phyloP scores from a whole-genome alignment of 345 rosid genomes.

The Populus tremula region DNA sequence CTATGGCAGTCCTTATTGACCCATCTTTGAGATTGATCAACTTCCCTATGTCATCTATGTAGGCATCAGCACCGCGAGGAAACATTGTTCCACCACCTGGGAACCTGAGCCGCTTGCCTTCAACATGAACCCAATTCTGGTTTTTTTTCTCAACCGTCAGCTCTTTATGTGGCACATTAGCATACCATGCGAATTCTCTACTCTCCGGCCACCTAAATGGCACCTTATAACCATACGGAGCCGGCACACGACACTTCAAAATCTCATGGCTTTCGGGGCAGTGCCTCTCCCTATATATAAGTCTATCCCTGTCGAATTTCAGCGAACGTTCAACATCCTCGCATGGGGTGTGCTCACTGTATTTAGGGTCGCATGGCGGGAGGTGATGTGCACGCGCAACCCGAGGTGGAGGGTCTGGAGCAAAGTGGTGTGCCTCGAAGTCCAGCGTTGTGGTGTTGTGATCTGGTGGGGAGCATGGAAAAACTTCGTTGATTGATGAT shows the following conservation, averaged over 20 bases:
- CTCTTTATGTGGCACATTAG: conserved; percentile 86
- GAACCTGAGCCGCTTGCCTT: conserved; percentile 65
- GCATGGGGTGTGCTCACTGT: conserved; percentile 73
- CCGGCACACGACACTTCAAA: conserved; percentile 67
- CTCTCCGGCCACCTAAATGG: conserved; percentile 93
- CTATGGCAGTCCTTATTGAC: conserved; percentile 81
- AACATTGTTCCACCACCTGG: conserved; percentile 99
- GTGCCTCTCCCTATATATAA: conserved; percentile 79
- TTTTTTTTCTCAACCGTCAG: conserved; percentile 78
- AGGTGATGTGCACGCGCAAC: conserved; percentile 40
- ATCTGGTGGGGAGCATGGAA: neutral
- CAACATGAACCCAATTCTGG: conserved; percentile 81
- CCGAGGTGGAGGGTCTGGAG: conserved; percentile 40
- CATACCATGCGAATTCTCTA: conserved; percentile 77
- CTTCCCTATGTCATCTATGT: conserved; percentile 71
- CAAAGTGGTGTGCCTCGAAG: conserved; percentile 55
- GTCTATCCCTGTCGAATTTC: conserved; percentile 46
- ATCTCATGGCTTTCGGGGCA: conserved; percentile 53
- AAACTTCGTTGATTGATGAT: neutral
- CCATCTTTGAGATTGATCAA: conserved; percentile 81
- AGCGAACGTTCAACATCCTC: conserved; percentile 62
- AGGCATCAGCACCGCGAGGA: conserved; percentile 81
- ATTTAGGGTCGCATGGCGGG: conserved; percentile 53
- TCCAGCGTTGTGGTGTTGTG: conserved; percentile 30
- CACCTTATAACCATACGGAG: conserved; percentile 66